Evolutionary conservation across 2,329 filamentous ascomycete genomes (phyloP).

Genomic region (Massarina eburnea): DNA sequence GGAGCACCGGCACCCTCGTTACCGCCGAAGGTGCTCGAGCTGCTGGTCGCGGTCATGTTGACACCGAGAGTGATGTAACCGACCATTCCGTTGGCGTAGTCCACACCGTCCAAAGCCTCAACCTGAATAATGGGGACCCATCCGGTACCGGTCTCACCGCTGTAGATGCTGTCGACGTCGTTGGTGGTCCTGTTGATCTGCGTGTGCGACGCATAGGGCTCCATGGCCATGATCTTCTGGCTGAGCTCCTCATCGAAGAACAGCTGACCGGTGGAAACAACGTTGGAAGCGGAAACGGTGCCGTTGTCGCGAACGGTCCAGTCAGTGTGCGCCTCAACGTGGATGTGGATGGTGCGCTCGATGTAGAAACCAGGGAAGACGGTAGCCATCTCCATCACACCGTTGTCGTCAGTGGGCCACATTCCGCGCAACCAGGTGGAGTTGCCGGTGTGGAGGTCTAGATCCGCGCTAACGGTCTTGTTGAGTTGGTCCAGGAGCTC

Average conservation of each 20-base stretch:
- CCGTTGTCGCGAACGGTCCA: conserved; percentile 31
- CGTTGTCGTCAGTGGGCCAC: conserved; percentile 30
- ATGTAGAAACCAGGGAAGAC: conserved; percentile 27
- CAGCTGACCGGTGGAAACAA: conserved; percentile 37
- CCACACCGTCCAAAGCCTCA: conserved; percentile 36
- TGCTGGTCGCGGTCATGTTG: too few species aligned
- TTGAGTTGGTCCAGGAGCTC: conserved; percentile 33
- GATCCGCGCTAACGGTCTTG: conserved; percentile 19
- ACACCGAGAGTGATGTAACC: conserved; percentile 34
- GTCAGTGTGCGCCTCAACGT: conserved; percentile 21
- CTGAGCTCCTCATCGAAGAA: conserved; percentile 34
- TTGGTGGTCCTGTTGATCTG: conserved; percentile 43
- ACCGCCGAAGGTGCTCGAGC: too few species aligned
- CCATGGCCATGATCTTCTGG: conserved; percentile 35
- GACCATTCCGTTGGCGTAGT: conserved; percentile 40
- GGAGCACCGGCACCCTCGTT: too few species aligned
- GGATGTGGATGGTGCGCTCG: conserved; percentile 24
- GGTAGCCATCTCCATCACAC: conserved; percentile 29
- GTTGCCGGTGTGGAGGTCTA: conserved; percentile 29
- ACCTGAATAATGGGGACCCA: conserved; percentile 36
- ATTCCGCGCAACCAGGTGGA: conserved; percentile 32
- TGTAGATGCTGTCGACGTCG: conserved; percentile 21
- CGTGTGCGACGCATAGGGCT: conserved; percentile 39
- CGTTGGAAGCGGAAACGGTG: conserved; percentile 29
- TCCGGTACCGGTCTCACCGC: conserved; percentile 17